Base-by-base conservation (phyloP, 345 rosid genomes). In the Pistacia vera region DNA sequence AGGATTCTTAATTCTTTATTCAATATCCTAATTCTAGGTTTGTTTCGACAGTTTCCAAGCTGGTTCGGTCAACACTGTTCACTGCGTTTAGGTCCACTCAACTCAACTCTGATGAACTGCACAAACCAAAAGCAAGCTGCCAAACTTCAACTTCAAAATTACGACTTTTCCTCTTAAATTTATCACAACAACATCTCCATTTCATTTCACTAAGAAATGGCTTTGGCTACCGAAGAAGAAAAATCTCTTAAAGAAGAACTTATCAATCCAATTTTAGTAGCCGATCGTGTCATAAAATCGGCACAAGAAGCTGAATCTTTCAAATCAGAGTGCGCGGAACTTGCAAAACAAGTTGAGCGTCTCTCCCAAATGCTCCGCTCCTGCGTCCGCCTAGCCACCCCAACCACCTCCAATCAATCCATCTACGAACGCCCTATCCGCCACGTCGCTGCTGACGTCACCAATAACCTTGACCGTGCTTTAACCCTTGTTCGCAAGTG, bases 341-440 rank as follows among this genome's bases (percentile, higher is more conserved):
- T 90, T 2, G 82, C 81, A 9, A 79, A 48, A 56, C 90, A 88
- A 67, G 86, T 85, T 14, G 89, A 86, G 63, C 77, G 80, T 41
- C 81, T 90, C 54, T 83, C 85, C 51, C 85, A 83, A 8, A 85
- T 81, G 84, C 92, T 90, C 77, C 88, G 92, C 63, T 80, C 89
- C 70, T 78, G 78, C 72, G 89, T 83, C 78, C 89, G 90, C 46
- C 81, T 83, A 70, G 56, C 79, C 75, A 51, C 81, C 67, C 44
- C 85, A 22, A 59, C 82, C 8, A 41, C 46, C 8, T 41, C 46
- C 46, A 41, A 41, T 41, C 83, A 84, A 63, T 54, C 85, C 73
- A 56, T 87, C 76, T 88, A 90, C 85, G 91, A 90, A 56, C 88
- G 86, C 16, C 94, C 90, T 18, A 58, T 87, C 76, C 90, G 85